Evolutionary conservation across 2,329 filamentous ascomycete species (phyloP).

Genomic region (Cryphonectria radicalis): DNA sequence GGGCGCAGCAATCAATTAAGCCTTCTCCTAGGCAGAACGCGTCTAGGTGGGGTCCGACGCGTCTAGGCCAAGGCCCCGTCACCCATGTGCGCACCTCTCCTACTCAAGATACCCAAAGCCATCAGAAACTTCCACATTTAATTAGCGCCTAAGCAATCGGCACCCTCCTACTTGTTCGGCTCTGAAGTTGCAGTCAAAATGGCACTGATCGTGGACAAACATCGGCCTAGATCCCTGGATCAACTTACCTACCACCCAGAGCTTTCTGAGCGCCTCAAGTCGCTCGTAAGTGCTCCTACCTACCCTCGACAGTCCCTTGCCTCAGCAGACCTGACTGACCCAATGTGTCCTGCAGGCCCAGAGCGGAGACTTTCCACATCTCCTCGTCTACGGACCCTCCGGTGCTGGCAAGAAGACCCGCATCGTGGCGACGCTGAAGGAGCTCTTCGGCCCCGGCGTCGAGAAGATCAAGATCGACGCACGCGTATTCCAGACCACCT

Average conservation of each 20-base stretch:
- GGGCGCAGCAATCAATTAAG: slow-evolving; percentile 25
- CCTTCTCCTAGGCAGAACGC: neutral
- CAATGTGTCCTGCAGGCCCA: slow-evolving; percentile 67
- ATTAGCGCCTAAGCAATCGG: neutral
- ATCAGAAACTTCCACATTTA: neutral
- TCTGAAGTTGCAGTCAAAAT: slow-evolving; percentile 44
- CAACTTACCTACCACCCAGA: slow-evolving; percentile 85
- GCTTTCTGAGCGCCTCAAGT: slow-evolving; percentile 82
- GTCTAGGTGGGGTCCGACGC: slow-evolving; percentile 10
- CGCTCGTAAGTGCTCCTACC: slow-evolving; percentile 66
- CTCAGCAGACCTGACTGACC: slow-evolving; percentile 14
- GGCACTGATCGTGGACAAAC: slow-evolving; percentile 74
- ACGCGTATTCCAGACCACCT: slow-evolving; percentile 91
- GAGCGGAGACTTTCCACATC: slow-evolving; percentile 96
- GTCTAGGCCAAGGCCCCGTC: slow-evolving; percentile 3
- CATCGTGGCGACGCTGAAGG: slow-evolving; percentile 92
- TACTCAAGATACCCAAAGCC: neutral
- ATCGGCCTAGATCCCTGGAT: slow-evolving; percentile 75
- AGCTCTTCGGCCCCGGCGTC: slow-evolving; percentile 93
- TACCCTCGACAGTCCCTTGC: neutral
- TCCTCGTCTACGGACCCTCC: slow-evolving; percentile 95
- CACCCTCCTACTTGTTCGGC: neutral
- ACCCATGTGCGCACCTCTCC: neutral
- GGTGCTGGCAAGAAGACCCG: slow-evolving; percentile 98
- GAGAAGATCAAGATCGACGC: slow-evolving; percentile 99